Evolutionary conservation across 495 filamentous ascomycete genomes (phyloP), one percentile per base, ranked within the genome.

Genomic region (Aspergillus hancockii): DNA sequence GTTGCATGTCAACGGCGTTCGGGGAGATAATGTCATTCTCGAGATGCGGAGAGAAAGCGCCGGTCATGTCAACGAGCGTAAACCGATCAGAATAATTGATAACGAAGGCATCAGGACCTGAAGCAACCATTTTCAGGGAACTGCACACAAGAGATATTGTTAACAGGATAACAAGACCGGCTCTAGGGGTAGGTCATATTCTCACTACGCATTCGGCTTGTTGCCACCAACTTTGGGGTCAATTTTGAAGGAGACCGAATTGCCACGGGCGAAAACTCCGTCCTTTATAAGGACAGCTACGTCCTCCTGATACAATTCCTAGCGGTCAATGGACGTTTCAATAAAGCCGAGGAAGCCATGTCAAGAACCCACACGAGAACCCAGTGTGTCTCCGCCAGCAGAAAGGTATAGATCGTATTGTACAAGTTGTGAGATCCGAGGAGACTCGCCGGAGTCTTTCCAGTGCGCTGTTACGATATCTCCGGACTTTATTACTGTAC

Each of bases 11-110:
- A n/a, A n/a, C 59, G 7, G 62, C 67, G 23, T 49, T 50, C 41
- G 84, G 74, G n/a, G 68, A 72, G 41, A 66, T 67, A 40, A 80
- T 62, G 7, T 71, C 82, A 12, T 72, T 46, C 45, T 63, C 51
- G 4, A 86, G 73, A 7, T 69, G 64, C 18, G 79, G 54, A 8
- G 82, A 72, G 54, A 89, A 88, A 6, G 74, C 72, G 45, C 88
- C 88, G 23, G 82, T 87, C 88, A 90, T 90, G 66, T 81, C 81
- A 9, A 75, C 78, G 32, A 90, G 66, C 30, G 86, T 81, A 68
- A 92, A 92, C 54, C 86, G 86, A 25, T 68, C 57, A 18, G 87
- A 88, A 69, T 81, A 90, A 60, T 82, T 88, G 46, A 76, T 79
- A 0, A 86, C 76, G 3, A 80, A 81, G 30, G 81, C 80, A 21